Evolutionary conservation across 257 asterid species (phyloP), one percentile per base, ranked within the genome.

Genomic region (Nicotiana sylvestris): DNA sequence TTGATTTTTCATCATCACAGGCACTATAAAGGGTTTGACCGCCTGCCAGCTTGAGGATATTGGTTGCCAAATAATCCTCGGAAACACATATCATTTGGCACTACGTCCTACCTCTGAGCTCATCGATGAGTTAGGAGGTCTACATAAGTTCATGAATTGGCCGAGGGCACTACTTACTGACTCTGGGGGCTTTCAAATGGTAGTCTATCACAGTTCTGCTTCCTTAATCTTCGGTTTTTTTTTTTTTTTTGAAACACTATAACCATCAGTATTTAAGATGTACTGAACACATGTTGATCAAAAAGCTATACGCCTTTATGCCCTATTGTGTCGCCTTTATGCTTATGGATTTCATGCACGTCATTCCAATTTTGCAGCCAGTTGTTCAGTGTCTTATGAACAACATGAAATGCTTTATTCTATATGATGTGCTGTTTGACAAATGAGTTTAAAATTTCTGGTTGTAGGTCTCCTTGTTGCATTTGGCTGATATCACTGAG

Each of bases 101-200:
- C 94, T 96, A 70, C 97, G 99, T 69, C 99, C 98, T 64, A 93
- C 99, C 68, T 96, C 98, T 53, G 98, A 96, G 89, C 98, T 96
- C 79, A 94, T 96, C 65, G 96, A 92, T 88, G 98, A 94, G 85
- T 82, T 96, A 80, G 98, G 99, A n/a, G 98, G 98, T 29, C 97
- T 94, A 25, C 98, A 96, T 88, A 91, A 90, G 68, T 96, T 96
- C 89, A 96, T 96, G 98, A 96, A 92, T 85, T 94, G 98, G 99
- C 94, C 96, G 13, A 91, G 99, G 92, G 98, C 97, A 29, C 77
- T 94, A 88, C 98, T 96, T 62, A 96, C 99, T 0, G 99, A 96
- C 87, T 96, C 99, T 30, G 99, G 98, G 82, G 99, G 99, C 81
- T 96, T 96, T 89, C 99, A 96, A 91, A 96, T 96, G 99, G 99